Percentiles rank a stretch among this genome's conserved stretches.
Evolutionary conservation across 805 yeast genomes (phyloP).

Genomic region (Yarrowia osloensis): DNA sequence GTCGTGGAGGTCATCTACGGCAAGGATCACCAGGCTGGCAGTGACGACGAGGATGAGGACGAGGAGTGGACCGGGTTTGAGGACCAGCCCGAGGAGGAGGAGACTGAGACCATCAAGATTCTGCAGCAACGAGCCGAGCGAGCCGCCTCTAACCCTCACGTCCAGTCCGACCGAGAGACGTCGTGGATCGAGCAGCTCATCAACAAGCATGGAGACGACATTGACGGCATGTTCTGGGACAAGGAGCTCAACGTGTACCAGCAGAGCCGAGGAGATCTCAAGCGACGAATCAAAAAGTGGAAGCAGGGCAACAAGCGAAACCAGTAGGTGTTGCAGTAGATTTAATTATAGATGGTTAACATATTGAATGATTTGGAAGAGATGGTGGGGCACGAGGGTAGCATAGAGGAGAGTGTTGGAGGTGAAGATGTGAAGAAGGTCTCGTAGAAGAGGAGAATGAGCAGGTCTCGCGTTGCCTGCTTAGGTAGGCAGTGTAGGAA

Average conservation of each 20-base stretch:
- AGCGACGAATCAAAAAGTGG: constrained; percentile 71
- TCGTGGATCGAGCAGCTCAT: constrained; percentile 68
- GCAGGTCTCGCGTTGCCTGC: no score
- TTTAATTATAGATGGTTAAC: background rate
- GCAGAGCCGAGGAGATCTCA: constrained; percentile 81
- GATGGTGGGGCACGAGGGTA: no score
- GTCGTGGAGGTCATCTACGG: constrained; percentile 72
- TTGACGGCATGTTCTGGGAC: constrained; percentile 90
- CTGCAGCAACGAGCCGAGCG: constrained; percentile 62
- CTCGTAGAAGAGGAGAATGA: no score
- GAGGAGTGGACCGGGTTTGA: constrained; percentile 36
- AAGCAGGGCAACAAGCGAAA: constrained; percentile 49
- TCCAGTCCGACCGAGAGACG: constrained; percentile 69
- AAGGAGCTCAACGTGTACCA: constrained; percentile 78
- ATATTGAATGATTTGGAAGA: background rate
- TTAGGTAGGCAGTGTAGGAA: no score
- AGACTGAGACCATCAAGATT: constrained; percentile 64
- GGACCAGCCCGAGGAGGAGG: constrained; percentile 33
- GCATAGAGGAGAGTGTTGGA: no score
- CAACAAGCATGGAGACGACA: constrained; percentile 84
- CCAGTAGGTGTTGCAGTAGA: background rate
- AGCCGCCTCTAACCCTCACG: constrained; percentile 51
- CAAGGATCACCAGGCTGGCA: constrained; percentile 43
- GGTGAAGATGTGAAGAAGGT: no score
- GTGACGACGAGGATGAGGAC: constrained; percentile 37